Base-by-base conservation (phyloP, 2,329 filamentous ascomycete species). In the Penicillium verrucosum region DNA sequence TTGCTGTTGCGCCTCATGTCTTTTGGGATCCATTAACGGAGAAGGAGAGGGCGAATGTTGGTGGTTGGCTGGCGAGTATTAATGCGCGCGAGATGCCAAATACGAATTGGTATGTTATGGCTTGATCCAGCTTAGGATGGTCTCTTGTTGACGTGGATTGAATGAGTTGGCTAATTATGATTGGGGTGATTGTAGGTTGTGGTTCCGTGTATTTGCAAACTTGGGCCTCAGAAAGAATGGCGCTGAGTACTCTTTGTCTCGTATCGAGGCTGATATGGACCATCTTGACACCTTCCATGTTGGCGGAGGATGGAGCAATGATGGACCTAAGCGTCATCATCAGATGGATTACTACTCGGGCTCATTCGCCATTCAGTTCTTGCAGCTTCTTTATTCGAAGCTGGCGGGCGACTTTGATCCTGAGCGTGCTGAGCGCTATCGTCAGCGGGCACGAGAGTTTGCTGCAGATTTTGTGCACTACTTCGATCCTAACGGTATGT, bases 281-380 rank as follows among this genome's bases (percentile, higher is more conserved):
- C 89, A 92, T 63, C 79, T 93, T 10, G 85, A 92, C 66, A 90
- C 87, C 0, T 93, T 92, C 71, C 90, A 92, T 68, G 84, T 89
- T n/a, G 89, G 89, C 6, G 86, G 85, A 44, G 89, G 89, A 0
- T 93, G 89, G 89, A 90, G 87, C 2, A 90, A 92, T 65, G 89
- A 93, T 68, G 89, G 89, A 0, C 89, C 89, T 0, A 85, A 88
- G 66, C 85, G 85, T 14, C 89, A 92, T 56, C 88, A 89, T 56
- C 89, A 92, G 73, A 91, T 92, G 85, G 89, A 92, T 70, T 92
- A 92, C 68, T 93, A 92, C 73, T 91, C 88, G 0, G 89, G 88
- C 10, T 89, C 87, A 56, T 92, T 92, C 69, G 89, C 89, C 1
- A 93, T 92, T 55, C 89, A 92, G 64, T 89, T 90, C 64, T 76